phyloP scores from a whole-genome alignment of 192 early-diverging fungal species.

The Coemansia sp. region DNA sequence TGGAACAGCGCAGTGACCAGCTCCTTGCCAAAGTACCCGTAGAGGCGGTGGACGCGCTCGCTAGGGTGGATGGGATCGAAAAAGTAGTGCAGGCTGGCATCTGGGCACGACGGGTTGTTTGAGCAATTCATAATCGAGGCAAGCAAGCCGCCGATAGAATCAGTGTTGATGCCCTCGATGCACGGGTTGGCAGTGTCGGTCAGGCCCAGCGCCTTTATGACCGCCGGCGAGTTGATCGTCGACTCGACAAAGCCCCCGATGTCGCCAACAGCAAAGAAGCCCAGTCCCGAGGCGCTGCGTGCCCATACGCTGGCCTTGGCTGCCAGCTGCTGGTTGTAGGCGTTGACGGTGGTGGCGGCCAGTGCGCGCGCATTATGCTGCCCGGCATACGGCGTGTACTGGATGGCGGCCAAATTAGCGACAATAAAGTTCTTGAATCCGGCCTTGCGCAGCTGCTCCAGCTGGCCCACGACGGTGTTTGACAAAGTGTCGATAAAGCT shows the following conservation, averaged over 20 bases:
- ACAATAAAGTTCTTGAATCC: conserved; percentile 52
- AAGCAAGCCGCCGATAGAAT: conserved; percentile 39
- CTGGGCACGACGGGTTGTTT: conserved; percentile 33
- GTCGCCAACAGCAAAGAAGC: conserved; percentile 22
- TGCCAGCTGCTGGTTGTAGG: conserved; percentile 29
- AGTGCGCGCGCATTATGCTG: conserved; percentile 14
- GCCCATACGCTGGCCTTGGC: conserved; percentile 32
- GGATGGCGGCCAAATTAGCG: conserved; percentile 34
- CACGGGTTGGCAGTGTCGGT: conserved; percentile 38
- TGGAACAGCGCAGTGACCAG: conserved; percentile 16
- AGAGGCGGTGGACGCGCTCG: conserved; percentile 48
- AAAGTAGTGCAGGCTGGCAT: conserved; percentile 46
- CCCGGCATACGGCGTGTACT: conserved; percentile 34
- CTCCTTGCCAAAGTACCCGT: conserved; percentile 42
- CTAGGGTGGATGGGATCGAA: conserved; percentile 52
- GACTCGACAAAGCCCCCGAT: conserved; percentile 45
- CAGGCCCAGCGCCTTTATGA: conserved; percentile 31
- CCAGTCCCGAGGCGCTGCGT: conserved; percentile 17
- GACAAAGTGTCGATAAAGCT: conserved; percentile 31
- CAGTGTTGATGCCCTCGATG: conserved; percentile 39
- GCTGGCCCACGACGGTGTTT: conserved; percentile 22
- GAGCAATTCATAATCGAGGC: conserved; percentile 32
- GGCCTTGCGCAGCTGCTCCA: conserved; percentile 34
- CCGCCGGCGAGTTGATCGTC: conserved; percentile 18
- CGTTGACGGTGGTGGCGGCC: conserved; percentile 25